Percentiles rank a stretch among this genome's conserved stretches.
These are phyloP conservation scores for Acacia concinna DNA, from an alignment of 331 rosid genomes.

Conservation along the genomic window DNA sequence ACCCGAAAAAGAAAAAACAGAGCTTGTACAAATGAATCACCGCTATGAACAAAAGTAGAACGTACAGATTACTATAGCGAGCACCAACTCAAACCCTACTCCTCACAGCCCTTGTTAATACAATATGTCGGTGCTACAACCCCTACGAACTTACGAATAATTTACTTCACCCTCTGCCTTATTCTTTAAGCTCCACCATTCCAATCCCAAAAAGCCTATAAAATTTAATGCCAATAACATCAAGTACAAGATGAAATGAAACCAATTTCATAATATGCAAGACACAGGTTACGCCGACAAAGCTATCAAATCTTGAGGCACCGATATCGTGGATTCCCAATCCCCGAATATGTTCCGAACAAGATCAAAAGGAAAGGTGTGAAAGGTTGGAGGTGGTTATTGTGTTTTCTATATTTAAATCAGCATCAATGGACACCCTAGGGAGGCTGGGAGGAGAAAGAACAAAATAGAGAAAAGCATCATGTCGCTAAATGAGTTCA, in stretches of 20 bases:
- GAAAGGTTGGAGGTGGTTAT: constrained; percentile 15
- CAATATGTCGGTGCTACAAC: background rate
- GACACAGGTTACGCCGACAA: background rate
- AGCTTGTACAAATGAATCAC: background rate
- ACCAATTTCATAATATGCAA: background rate
- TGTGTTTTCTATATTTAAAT: background rate
- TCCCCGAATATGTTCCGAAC: background rate
- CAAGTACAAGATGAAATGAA: background rate
- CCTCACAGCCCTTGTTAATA: background rate
- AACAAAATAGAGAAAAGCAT: constrained; percentile 46
- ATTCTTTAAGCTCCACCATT: background rate
- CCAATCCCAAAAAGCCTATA: background rate
- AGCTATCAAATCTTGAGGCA: background rate
- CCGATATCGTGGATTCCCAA: background rate
- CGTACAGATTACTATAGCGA: background rate
- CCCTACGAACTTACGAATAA: background rate
- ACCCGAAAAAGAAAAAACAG: background rate
- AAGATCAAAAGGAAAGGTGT: background rate
- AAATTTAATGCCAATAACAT: background rate
- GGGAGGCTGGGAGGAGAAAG: background rate
- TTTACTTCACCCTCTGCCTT: background rate
- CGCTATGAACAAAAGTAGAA: background rate
- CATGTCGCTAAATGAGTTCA: background rate
- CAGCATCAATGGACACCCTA: background rate
- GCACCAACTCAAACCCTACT: background rate